Conservation (phyloP, 192 early-diverging fungal genomes). For the Backusella parvicylindrica region DNA sequence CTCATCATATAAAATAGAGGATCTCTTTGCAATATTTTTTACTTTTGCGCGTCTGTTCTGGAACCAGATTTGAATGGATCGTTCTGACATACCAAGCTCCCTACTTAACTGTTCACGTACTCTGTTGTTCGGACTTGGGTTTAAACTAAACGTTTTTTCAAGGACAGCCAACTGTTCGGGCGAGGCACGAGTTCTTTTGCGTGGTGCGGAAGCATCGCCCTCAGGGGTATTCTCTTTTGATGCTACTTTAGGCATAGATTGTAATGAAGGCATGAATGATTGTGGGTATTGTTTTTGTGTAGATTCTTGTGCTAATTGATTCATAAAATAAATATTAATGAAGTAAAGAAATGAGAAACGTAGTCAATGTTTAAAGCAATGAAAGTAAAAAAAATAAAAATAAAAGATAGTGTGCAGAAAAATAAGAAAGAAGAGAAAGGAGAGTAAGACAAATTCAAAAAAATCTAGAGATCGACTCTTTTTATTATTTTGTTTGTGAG, state of each 20-base stretch:
- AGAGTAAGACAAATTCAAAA: neutral
- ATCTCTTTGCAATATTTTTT: constrained; percentile 52
- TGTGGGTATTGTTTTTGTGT: neutral
- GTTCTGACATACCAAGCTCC: constrained; percentile 63
- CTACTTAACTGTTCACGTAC: constrained; percentile 63
- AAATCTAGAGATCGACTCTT: neutral
- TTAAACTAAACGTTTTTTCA: constrained; percentile 65
- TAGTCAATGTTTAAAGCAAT: neutral
- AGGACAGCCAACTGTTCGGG: constrained; percentile 60
- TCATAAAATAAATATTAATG: neutral
- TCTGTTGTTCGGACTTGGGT: constrained; percentile 65
- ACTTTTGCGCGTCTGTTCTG: constrained; percentile 79
- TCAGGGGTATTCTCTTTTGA: constrained; percentile 1
- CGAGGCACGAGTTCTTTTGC: constrained; percentile 64
- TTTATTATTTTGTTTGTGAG: constrained; percentile 1
- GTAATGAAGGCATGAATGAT: neutral
- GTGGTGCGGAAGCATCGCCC: constrained; percentile 18
- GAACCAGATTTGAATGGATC: constrained; percentile 85
- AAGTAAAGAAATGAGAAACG: neutral
- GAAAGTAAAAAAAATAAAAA: neutral
- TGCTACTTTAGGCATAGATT: neutral
- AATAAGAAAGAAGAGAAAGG: neutral
- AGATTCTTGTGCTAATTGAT: neutral
- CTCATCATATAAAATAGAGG: constrained; percentile 25
- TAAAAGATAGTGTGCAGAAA: neutral